Evolutionary conservation across 495 filamentous ascomycete species (phyloP).

Genomic region (Hyphodiscus hymeniophilus): DNA sequence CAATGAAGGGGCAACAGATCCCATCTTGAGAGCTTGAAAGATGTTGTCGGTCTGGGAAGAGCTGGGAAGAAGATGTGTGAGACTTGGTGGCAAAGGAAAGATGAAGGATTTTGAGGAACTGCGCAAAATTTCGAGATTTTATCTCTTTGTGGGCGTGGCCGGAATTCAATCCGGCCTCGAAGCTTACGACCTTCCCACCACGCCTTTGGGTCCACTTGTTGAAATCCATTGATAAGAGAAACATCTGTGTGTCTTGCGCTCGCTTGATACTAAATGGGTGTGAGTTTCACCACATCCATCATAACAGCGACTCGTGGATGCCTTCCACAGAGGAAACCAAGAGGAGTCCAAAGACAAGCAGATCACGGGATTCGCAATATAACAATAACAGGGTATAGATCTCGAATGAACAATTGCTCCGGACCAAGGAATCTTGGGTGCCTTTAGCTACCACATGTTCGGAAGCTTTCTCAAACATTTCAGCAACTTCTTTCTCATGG

Average conservation of each 20-base stretch:
- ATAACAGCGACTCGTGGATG: background rate
- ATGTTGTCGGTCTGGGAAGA: background rate
- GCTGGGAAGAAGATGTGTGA: background rate
- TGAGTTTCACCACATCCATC: background rate
- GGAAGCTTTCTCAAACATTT: background rate
- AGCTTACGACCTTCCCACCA: constrained; percentile 5
- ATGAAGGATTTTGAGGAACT: constrained; percentile 10
- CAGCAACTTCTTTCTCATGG: background rate
- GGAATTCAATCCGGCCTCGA: constrained; percentile 22
- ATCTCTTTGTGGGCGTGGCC: constrained; percentile 19
- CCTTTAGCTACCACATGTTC: too few species aligned
- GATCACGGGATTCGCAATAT: too few species aligned
- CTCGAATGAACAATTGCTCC: too few species aligned
- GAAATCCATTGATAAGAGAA: constrained; percentile 19
- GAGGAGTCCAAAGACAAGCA: too few species aligned
- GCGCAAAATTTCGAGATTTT: constrained; percentile 14
- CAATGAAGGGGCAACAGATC: constrained; percentile 14
- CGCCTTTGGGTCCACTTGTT: constrained; percentile 11
- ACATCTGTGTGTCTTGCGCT: background rate
- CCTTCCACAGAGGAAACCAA: background rate
- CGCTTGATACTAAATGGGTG: background rate
- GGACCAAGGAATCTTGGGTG: too few species aligned
- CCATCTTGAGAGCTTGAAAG: constrained; percentile 17
- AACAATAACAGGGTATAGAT: too few species aligned
- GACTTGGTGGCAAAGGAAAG: constrained; percentile 4